These are phyloP conservation scores for Triticum urartu DNA, from an alignment of 176 grass and related monocot species.

Conservation along the genomic window DNA sequence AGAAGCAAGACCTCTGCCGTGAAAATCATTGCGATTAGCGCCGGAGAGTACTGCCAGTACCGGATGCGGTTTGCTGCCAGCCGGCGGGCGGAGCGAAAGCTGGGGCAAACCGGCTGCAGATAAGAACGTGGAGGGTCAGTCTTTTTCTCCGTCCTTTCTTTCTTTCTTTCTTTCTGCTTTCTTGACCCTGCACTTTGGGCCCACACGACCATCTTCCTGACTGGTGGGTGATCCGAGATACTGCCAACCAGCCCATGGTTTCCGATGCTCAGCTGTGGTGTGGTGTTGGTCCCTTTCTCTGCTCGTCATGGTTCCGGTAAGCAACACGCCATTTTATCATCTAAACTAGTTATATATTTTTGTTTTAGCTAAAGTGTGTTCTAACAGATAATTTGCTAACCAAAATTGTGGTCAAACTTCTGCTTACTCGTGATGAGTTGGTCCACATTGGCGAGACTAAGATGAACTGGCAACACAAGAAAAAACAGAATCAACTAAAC, in stretches of 20 bases:
- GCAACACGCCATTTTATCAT: neutral
- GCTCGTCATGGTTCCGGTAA: neutral
- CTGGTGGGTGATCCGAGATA: neutral
- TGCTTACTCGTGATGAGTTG: too few relatives aligned
- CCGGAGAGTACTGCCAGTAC: too few relatives aligned
- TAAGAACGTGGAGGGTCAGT: neutral
- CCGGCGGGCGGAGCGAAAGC: neutral
- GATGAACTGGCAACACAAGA: neutral
- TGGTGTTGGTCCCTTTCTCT: neutral
- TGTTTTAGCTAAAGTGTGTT: too few relatives aligned
- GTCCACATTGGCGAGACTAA: too few relatives aligned
- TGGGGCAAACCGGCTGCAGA: neutral
- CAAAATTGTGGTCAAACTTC: too few relatives aligned
- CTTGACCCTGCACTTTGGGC: neutral
- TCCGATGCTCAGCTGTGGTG: neutral
- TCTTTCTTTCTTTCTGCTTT: slow-evolving; percentile 1
- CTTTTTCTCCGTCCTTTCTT: neutral
- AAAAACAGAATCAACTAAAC: too few relatives aligned
- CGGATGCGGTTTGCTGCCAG: neutral
- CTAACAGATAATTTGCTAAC: too few relatives aligned
- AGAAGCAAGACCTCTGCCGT: neutral
- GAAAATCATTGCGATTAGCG: slow-evolving; percentile 2
- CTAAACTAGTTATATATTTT: neutral
- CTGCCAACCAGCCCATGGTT: neutral
- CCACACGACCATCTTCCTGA: neutral